phyloP scores from a whole-genome alignment of 2,329 filamentous ascomycete genomes.

The Scedosporium minutisporum region DNA sequence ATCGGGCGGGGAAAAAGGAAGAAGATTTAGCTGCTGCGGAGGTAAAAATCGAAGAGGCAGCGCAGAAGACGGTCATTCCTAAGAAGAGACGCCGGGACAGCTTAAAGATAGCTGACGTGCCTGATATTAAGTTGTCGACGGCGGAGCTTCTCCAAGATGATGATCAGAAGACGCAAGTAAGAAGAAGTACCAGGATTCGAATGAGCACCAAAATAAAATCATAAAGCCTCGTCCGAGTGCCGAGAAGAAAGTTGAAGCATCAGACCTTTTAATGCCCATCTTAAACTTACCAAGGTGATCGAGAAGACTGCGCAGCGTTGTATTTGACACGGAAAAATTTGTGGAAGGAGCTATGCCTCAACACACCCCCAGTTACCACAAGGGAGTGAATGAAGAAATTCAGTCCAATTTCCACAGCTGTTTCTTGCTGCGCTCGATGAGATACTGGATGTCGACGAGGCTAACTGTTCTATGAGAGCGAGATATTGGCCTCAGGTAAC shows the following conservation, averaged over 20 bases:
- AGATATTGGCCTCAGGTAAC: no score
- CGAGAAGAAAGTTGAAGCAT: background rate
- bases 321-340: no score
- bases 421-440: no score
- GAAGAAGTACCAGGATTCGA: constrained; percentile 4
- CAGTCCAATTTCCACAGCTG: no score
- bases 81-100: constrained; percentile 1
- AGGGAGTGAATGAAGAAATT: no score
- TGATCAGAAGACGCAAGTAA: constrained; percentile 7
- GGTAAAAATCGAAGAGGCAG: constrained; percentile 14
- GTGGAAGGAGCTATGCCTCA: no score
- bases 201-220: background rate
- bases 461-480: no score
- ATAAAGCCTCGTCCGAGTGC: background rate
- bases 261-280: no score
- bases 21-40: constrained; percentile 9
- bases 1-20: constrained; percentile 31
- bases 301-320: no score
- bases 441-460: no score
- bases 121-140: background rate
- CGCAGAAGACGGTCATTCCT: background rate
- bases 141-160: constrained; percentile 10
- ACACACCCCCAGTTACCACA: no score
- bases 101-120: background rate
- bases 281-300: no score